phyloP scores from a whole-genome alignment of 2,329 filamentous ascomycete genomes.

The Venturia asperata region DNA sequence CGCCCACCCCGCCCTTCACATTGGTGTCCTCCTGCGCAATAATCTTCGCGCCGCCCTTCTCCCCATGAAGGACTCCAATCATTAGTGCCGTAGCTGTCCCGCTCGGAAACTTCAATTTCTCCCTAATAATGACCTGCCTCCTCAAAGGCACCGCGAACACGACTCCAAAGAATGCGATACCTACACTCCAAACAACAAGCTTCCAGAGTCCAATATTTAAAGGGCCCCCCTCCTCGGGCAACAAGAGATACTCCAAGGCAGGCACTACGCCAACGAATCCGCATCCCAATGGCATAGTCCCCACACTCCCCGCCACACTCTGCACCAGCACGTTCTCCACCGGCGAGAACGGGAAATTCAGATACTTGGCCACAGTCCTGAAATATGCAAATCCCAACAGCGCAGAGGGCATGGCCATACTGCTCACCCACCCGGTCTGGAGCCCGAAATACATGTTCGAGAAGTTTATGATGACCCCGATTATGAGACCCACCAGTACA shows the following conservation, averaged over 20 bases:
- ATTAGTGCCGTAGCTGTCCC: constrained; percentile 92
- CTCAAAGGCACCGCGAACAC: constrained; percentile 90
- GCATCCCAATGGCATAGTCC: constrained; percentile 92
- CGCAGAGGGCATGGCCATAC: constrained; percentile 95
- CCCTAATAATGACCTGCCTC: constrained; percentile 84
- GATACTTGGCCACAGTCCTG: constrained; percentile 63
- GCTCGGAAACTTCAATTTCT: constrained; percentile 88
- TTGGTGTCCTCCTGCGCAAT: constrained; percentile 22
- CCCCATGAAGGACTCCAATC: constrained; percentile 81
- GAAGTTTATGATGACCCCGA: constrained; percentile 88
- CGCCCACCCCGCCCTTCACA: background rate
- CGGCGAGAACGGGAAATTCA: constrained; percentile 78
- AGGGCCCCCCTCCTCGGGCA: constrained; percentile 69
- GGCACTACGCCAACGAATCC: constrained; percentile 94
- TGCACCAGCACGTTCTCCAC: constrained; percentile 97
- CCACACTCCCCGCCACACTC: constrained; percentile 89
- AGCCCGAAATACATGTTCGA: constrained; percentile 99
- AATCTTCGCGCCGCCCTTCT: constrained; percentile 29
- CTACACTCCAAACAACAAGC: constrained; percentile 82
- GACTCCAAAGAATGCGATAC: constrained; percentile 92
- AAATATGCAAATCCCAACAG: constrained; percentile 94
- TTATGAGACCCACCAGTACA: constrained; percentile 68
- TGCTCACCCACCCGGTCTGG: constrained; percentile 75
- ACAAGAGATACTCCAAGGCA: constrained; percentile 79
- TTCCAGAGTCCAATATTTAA: constrained; percentile 65